Evolutionary conservation across 2,329 filamentous ascomycete genomes (phyloP).

Genomic region (Fusarium haematococcum): DNA sequence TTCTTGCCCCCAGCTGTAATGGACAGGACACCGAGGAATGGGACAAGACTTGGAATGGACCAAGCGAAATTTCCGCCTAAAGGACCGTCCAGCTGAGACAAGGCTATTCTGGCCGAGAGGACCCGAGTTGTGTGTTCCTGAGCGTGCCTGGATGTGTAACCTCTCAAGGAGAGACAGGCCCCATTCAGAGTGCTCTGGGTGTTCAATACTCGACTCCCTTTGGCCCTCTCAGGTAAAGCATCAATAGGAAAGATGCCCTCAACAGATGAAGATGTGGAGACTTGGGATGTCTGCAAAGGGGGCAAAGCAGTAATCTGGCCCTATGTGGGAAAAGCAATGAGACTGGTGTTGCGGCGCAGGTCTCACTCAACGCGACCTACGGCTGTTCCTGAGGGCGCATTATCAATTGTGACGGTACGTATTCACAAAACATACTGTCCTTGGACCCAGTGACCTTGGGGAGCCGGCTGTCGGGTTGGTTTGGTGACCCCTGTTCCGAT

Average conservation of each 20-base stretch:
- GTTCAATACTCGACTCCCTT: constrained; percentile 33
- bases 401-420: constrained; percentile 9
- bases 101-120: constrained; percentile 38
- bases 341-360: constrained; percentile 28
- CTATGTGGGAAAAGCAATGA: constrained; percentile 31
- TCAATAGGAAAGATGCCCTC: constrained; percentile 10
- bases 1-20: constrained; percentile 41
- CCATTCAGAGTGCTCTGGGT: constrained; percentile 19
- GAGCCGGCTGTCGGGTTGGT: neutral
- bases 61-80: constrained; percentile 41
- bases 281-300: constrained; percentile 8
- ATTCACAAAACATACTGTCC: constrained; percentile 5
- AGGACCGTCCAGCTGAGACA: constrained; percentile 47
- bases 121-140: constrained; percentile 34
- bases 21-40: constrained; percentile 39
- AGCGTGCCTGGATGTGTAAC: constrained; percentile 29
- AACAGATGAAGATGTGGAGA: constrained; percentile 40
- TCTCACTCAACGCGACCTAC: constrained; percentile 35
- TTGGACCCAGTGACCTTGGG: neutral
- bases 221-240: neutral
- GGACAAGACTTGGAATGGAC: constrained; percentile 40
- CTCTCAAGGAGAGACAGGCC: constrained; percentile 26
- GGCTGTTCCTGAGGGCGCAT: constrained; percentile 33
- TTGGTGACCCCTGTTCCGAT: constrained; percentile 23
- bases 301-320: constrained; percentile 20